Conservation (phyloP, 768 basidiomycete genomes). For the Pulveroboletus sp. region DNA sequence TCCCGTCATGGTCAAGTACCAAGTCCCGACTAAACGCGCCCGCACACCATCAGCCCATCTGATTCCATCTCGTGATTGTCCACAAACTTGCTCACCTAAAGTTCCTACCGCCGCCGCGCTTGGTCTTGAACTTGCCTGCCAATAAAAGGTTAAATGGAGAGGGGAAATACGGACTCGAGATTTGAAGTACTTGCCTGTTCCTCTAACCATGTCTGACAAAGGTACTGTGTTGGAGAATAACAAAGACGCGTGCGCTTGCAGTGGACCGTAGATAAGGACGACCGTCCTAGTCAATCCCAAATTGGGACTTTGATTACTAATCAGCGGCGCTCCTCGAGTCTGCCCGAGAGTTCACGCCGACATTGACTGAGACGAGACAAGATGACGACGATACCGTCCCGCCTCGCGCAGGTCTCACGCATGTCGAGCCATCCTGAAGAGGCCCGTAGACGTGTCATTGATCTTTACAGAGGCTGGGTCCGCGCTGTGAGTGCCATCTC, state of each 20-base stretch:
- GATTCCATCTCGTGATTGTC: constrained; percentile 4
- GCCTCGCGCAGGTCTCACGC: constrained; percentile 69
- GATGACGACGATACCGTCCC: constrained; percentile 85
- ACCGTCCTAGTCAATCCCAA: neutral
- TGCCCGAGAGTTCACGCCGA: neutral
- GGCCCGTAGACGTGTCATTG: constrained; percentile 61
- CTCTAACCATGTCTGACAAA: constrained; percentile 29
- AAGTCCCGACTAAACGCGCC: constrained; percentile 48
- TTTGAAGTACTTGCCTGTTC: constrained; percentile 17
- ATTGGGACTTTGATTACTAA: constrained; percentile 15
- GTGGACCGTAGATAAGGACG: constrained; percentile 14
- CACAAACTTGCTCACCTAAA: constrained; percentile 53
- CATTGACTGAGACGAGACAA: neutral
- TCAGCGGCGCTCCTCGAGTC: constrained; percentile 11
- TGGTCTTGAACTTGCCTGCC: constrained; percentile 77
- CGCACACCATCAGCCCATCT: constrained; percentile 3
- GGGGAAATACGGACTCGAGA: neutral
- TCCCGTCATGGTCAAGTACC: constrained; percentile 52
- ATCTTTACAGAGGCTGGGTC: constrained; percentile 92
- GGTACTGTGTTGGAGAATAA: neutral
- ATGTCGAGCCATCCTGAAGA: constrained; percentile 54
- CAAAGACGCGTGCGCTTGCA: neutral
- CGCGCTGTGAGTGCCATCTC: constrained; percentile 60
- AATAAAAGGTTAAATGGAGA: neutral
- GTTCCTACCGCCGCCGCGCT: constrained; percentile 82